Evolutionary conservation across 805 yeast species (phyloP).

Genomic region (Candida ulmi): DNA sequence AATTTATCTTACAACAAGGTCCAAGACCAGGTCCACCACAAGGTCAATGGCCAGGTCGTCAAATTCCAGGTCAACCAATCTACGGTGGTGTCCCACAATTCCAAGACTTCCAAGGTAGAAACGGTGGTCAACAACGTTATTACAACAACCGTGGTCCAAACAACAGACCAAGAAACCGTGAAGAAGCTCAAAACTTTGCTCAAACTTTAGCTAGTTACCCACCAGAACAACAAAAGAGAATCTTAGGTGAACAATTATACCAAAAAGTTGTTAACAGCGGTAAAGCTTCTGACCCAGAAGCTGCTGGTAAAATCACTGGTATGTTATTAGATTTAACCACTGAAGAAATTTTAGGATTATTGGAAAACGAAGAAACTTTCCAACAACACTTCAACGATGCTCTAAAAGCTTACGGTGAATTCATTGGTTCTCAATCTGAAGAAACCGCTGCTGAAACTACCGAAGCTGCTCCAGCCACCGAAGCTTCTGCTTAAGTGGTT

Average conservation of each 20-base stretch:
- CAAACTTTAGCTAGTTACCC: conserved; percentile 59
- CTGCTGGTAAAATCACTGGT: conserved; percentile 98
- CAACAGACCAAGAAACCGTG: conserved; percentile 34
- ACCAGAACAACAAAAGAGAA: conserved; percentile 92
- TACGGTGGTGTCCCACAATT: conserved; percentile 84
- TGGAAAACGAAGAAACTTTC: conserved; percentile 86
- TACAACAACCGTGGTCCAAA: conserved; percentile 31
- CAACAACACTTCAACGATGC: conserved; percentile 93
- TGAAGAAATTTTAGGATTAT: conserved; percentile 80
- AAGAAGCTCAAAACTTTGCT: conserved; percentile 37
- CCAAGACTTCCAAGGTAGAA: conserved; percentile 53
- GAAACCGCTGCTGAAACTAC: conserved; percentile 10
- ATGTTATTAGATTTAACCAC: conserved; percentile 96
- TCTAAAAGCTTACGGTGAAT: conserved; percentile 86
- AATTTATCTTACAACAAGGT: conserved; percentile 63
- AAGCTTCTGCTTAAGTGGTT: conserved; percentile 7
- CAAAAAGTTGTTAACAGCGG: conserved; percentile 84
- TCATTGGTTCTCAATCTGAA: conserved; percentile 30
- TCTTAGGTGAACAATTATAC: conserved; percentile 95
- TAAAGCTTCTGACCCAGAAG: conserved; percentile 84
- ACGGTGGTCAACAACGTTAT: conserved; percentile 32
- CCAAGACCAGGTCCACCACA: conserved; percentile 62
- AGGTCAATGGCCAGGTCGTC: conserved; percentile 51
- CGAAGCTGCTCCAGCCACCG: conserved; percentile 7
- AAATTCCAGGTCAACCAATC: conserved; percentile 81